Evolutionary conservation across 1,139 yeast species (phyloP), one percentile per base, ranked within the genome.

Genomic region (Saccharomyces hybrid): DNA sequence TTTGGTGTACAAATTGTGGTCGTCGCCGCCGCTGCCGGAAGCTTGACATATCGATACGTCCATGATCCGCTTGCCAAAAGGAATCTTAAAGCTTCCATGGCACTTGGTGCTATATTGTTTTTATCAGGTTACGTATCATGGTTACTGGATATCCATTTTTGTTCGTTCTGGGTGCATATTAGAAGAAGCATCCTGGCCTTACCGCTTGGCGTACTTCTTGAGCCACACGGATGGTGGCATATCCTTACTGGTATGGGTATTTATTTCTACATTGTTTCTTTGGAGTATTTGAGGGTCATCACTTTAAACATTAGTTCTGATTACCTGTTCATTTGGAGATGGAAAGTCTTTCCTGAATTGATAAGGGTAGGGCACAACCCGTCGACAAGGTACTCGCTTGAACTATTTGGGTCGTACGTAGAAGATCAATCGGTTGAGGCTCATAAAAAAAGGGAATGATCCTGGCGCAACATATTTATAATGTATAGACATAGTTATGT

Each of bases 161-260:
- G 98, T 68, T 66, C 75, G 14, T 68, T 71, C 44, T 83, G 88
- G 70, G 79, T 86, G 52, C 61, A 71, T 4, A 69, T 81, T 42
- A 80, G 97, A 67, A 79, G 95, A 59, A 61, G 70, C 2, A 73
- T 78, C 67, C 65, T 83, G 9, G 96, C 96, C 1, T 79, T 89
- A 75, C 97, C 98, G 1, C 81, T 86, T 56, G 98, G 98, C 0
- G 81, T 90, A 61, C 61, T 91, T 9, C 76, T 91, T 47, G 98
- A 91, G 68, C 87, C 96, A 30, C 98, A 91, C 68, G 96, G 96
- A 14, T 91, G 97, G 97, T 91, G 98, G 98, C 98, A 91, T 68
- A 74, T 88, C 30, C 78, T 88, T 60, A 88, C 95, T 0, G 95
- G 95, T 1, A 74, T 82, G 7, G 96, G 95, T 54, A 87, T 88